A percentile compares a stretch with the other conserved stretches of the same genome.
These are phyloP conservation scores for Metschnikowia colocasiae DNA, from an alignment of 805 yeast genomes.

Conservation along the genomic window DNA sequence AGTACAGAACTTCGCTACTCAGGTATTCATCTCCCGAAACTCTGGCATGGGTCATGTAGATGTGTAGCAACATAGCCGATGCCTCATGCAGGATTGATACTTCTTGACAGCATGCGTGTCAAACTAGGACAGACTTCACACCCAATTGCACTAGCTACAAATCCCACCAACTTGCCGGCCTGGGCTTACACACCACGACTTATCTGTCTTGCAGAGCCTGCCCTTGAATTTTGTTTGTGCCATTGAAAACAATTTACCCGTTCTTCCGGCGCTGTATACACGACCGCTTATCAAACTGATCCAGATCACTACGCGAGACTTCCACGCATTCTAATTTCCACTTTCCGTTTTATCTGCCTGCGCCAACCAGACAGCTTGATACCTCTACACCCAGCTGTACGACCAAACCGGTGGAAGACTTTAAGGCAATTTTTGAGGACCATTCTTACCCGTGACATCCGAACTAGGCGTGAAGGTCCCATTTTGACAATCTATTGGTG, in stretches of 20 bases:
- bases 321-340: slow-evolving; percentile 1
- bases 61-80: neutral
- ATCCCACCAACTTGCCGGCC: neutral
- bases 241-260: neutral
- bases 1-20: neutral
- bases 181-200: neutral
- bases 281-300: slow-evolving; percentile 4
- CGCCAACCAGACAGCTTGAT: neutral
- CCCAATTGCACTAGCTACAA: neutral
- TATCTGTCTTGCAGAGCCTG: neutral
- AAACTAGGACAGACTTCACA: neutral
- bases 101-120: neutral
- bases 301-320: neutral
- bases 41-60: neutral
- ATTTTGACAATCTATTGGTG: neutral
- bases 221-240: neutral
- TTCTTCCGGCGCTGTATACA: slow-evolving; percentile 1
- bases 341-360: neutral
- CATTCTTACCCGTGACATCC: neutral
- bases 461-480: neutral
- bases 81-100: neutral
- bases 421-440: neutral
- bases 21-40: neutral
- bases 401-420: neutral
- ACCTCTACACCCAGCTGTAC: neutral